These are phyloP conservation scores for Picea sitchensis DNA, from an alignment of 75 land plant genomes.

Conservation along the genomic window DNA sequence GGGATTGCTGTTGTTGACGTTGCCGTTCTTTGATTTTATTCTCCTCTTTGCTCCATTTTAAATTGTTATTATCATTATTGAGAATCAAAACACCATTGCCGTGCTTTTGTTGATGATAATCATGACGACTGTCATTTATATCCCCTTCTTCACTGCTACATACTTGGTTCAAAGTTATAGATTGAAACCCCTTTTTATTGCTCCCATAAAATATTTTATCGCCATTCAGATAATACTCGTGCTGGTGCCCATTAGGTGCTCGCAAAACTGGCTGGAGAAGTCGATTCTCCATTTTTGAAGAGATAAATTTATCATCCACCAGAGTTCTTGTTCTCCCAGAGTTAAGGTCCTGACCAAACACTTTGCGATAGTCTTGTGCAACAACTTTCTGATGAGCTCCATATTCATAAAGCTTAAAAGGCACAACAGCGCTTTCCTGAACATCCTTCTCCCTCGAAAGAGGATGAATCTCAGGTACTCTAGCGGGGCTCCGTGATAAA, in stretches of 20 bases:
- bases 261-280: too few species aligned
- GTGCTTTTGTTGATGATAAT: too few species aligned
- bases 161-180: too few species aligned
- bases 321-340: not conserved
- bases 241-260: too few species aligned
- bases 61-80: constrained; percentile 7
- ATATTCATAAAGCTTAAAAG: not conserved
- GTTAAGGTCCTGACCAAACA: not conserved
- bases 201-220: too few species aligned
- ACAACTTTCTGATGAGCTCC: not conserved
- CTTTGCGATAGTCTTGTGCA: not conserved
- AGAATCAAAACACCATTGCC: too few species aligned
- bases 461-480: not conserved
- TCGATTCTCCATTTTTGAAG: too few species aligned
- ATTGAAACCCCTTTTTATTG: too few species aligned
- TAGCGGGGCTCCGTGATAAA: constrained; percentile 13
- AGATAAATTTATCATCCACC: too few species aligned
- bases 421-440: constrained; percentile 2
- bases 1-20: constrained; percentile 30
- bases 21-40: constrained; percentile 16
- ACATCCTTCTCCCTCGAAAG: constrained; percentile 10
- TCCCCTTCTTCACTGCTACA: too few species aligned
- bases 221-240: too few species aligned
- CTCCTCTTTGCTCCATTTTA: constrained; percentile 16
- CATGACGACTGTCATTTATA: too few species aligned